Evolutionary conservation across 2,329 filamentous ascomycete species (phyloP).

Genomic region (Penicillium sp.): DNA sequence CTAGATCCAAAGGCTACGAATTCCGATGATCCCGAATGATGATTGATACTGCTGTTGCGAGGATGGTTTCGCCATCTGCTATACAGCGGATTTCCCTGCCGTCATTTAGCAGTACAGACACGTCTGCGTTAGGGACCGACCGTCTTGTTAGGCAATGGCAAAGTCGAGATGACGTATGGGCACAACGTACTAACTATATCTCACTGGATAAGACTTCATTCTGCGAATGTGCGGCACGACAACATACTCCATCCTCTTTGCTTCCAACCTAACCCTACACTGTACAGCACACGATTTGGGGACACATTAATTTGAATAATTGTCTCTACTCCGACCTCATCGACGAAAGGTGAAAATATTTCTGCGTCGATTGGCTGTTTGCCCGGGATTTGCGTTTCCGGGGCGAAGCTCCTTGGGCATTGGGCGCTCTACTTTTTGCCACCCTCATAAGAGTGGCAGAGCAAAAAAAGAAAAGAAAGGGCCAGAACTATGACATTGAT

Average conservation of each 20-base stretch:
- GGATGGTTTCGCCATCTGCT: not conserved
- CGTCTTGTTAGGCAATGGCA: conserved; percentile 65
- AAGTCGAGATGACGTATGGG: conserved; percentile 70
- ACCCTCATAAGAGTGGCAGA: not conserved
- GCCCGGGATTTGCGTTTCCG: not conserved
- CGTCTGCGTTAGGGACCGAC: conserved; percentile 82
- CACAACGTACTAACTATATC: conserved; percentile 34
- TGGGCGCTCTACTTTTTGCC: not conserved
- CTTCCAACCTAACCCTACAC: too few species aligned
- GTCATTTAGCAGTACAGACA: conserved; percentile 57
- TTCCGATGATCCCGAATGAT: not conserved
- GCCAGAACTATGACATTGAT: not conserved
- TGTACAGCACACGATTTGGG: conserved; percentile 1
- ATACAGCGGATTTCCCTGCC: not conserved
- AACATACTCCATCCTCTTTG: too few species aligned
- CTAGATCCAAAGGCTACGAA: not conserved
- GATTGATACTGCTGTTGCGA: not conserved
- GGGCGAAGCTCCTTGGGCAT: not conserved
- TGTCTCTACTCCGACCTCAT: not conserved
- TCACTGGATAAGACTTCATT: conserved; percentile 37
- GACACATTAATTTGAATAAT: not conserved
- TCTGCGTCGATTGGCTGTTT: not conserved
- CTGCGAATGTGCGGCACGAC: conserved; percentile 38
- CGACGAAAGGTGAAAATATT: not conserved
- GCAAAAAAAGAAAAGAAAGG: not conserved